phyloP scores from a whole-genome alignment of 805 yeast genomes.

The Pichia heedii region DNA sequence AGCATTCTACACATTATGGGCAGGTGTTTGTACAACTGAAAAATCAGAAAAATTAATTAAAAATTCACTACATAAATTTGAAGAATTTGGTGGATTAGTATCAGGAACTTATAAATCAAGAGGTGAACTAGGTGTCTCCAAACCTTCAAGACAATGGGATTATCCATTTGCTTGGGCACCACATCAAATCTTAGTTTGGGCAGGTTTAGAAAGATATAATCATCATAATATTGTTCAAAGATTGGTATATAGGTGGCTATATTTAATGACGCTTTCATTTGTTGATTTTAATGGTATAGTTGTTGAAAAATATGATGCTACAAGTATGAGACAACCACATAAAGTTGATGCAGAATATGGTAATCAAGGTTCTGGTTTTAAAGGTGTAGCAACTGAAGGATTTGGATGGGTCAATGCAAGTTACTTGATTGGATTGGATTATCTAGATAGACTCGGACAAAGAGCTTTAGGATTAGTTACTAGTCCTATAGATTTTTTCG shows the following conservation, averaged over 20 bases:
- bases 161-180: slow-evolving; percentile 99
- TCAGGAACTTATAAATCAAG: slow-evolving; percentile 72
- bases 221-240: slow-evolving; percentile 54
- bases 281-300: slow-evolving; percentile 92
- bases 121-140: slow-evolving; percentile 55
- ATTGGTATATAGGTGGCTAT: slow-evolving; percentile 81
- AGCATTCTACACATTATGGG: slow-evolving; percentile 87
- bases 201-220: slow-evolving; percentile 69
- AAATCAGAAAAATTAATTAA: slow-evolving; percentile 61
- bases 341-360: slow-evolving; percentile 94
- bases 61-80: slow-evolving; percentile 58
- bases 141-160: slow-evolving; percentile 97
- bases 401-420: slow-evolving; percentile 98
- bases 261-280: slow-evolving; percentile 78
- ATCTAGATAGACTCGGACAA: slow-evolving; percentile 54
- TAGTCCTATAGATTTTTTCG: slow-evolving; percentile 57
- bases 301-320: slow-evolving; percentile 91
- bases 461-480: slow-evolving; percentile 76
- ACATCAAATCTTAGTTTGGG: slow-evolving; percentile 92
- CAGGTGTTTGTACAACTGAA: slow-evolving; percentile 52
- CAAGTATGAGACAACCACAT: slow-evolving; percentile 75
- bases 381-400: slow-evolving; percentile 92
- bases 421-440: slow-evolving; percentile 62
- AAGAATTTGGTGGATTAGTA: slow-evolving; percentile 81
- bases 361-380: slow-evolving; percentile 87